Base-by-base conservation (phyloP, 371 early-diverging fungal species). In the Mycotypha africana region DNA sequence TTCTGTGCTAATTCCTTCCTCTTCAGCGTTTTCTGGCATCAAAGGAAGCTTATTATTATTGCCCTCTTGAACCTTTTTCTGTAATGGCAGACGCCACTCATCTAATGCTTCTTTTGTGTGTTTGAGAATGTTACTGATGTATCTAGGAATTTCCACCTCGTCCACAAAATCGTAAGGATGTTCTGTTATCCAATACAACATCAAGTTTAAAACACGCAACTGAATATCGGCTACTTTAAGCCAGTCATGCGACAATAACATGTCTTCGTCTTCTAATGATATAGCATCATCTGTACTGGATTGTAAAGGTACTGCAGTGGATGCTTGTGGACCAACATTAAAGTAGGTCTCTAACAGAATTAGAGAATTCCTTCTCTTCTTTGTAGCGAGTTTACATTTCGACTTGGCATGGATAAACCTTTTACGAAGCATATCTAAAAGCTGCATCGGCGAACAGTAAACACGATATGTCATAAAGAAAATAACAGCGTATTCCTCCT, bases 91-190 rank as follows among this genome's bases (percentile, higher is more conserved):
- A 10, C 43, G 35, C 71, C 71, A 70, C 4, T 38, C 51, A n/a
- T 58, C 49, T 20, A 67, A 36, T 3, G 60, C 51, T 2, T 24
- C 41, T 31, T 55, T 51, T 1, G 65, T 60, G 5, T 61, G 45
- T 10, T 53, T 35, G 1, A 69, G 15, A 20, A 67, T 62, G 1
- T 42, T 35, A 11, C 46, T 40, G 16, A 66, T 53, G 30, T 58
- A 62, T 23, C 68, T 57, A 4, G 62, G 46, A 17, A 60, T 56
- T 15, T 70, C 60, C 9, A 74, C 49, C 45, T 80, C 74, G 38
- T 88, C 86, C 11, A 82, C 49, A 56, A 89, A 86, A 51, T 89
- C 89, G 38, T 73, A 65, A 45, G 79, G 70, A 47, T 81, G 78
- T 19, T 73, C 59, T 24, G 65, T 58, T 10, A 84, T 46, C 89